These are phyloP conservation scores for Leccinum variicolor DNA, from an alignment of 768 basidiomycete genomes.

Conservation along the genomic window DNA sequence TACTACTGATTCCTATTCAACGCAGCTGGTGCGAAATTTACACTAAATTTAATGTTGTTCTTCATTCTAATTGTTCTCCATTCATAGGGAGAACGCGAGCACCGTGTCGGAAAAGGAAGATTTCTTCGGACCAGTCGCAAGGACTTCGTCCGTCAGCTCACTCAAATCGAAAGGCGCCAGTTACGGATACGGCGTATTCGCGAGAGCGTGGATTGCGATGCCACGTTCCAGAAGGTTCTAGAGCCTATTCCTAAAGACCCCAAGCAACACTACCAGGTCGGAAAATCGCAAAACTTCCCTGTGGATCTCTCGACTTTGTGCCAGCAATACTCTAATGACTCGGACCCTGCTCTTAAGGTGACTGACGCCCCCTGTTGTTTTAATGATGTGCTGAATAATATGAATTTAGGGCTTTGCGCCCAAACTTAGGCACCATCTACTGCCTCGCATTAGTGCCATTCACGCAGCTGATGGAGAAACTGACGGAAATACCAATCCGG, in stretches of 20 bases:
- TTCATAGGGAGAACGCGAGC: background rate
- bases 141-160: background rate
- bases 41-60: background rate
- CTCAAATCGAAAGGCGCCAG: background rate
- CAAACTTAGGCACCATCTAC: background rate
- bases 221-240: background rate
- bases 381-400: background rate
- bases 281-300: background rate
- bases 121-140: too few species aligned
- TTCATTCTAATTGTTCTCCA: background rate
- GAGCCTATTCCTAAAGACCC: background rate
- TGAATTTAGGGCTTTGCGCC: background rate
- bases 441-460: background rate
- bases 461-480: too few species aligned
- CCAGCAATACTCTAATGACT: background rate
- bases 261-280: background rate
- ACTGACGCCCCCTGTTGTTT: background rate
- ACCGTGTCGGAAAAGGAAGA: background rate
- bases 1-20: background rate
- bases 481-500: too few species aligned
- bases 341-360: background rate
- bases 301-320: background rate
- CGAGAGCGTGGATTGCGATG: background rate
- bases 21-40: background rate
- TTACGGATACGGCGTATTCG: background rate